phyloP scores from a whole-genome alignment of 2,329 filamentous ascomycete genomes.

The Colletotrichum magnum region DNA sequence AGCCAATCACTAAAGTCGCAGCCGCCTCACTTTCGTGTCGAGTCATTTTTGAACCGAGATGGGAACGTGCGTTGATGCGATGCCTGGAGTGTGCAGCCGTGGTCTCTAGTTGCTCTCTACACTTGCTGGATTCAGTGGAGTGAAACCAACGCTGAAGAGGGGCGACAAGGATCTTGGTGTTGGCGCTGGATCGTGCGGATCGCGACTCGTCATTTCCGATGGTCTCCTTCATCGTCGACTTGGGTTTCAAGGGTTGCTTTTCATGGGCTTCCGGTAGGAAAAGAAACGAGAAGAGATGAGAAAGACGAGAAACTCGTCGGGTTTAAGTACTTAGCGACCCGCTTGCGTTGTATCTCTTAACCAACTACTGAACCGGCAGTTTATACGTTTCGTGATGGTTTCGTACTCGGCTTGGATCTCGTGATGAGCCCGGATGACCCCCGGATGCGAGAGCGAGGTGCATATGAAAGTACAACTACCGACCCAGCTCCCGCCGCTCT shows the following conservation, averaged over 20 bases:
- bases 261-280: not conserved
- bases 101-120: not conserved
- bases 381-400: constrained; percentile 29
- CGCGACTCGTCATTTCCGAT: not conserved
- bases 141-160: not conserved
- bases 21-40: not conserved
- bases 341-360: constrained; percentile 1
- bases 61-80: constrained; percentile 10
- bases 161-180: not conserved
- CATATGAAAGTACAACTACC: constrained; percentile 35
- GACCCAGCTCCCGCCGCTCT: constrained; percentile 26
- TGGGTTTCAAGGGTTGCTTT: not conserved
- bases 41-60: not conserved
- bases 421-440: constrained; percentile 13
- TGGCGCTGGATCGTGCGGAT: not conserved
- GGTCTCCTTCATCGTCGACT: not conserved
- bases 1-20: not conserved
- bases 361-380: not conserved
- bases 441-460: constrained; percentile 31
- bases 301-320: not conserved
- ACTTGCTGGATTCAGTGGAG: constrained; percentile 6
- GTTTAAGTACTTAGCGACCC: not conserved
- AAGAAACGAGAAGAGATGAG: not conserved
- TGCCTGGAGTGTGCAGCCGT: not conserved
- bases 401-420: constrained; percentile 36